Conservation (phyloP, 2,329 filamentous ascomycete genomes). For the Beauveria australis region DNA sequence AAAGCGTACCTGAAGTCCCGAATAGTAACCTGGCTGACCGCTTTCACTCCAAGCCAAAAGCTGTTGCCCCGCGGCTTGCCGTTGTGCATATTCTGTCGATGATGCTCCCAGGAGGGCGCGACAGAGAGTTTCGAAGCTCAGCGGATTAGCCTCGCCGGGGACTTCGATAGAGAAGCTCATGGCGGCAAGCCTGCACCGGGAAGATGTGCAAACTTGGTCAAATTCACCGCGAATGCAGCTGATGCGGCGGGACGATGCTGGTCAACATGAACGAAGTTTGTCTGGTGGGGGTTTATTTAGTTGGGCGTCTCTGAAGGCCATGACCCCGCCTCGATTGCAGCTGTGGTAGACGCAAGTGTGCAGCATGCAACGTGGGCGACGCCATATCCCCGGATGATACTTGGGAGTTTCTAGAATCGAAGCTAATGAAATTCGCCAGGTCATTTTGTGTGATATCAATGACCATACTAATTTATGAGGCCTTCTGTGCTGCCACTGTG, state of each 20-base stretch:
- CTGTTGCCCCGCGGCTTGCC: constrained; percentile 62
- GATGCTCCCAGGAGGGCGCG: constrained; percentile 56
- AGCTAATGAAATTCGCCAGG: neutral
- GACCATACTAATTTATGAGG: neutral
- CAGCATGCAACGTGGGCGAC: neutral
- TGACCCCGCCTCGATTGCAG: neutral
- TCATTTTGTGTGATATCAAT: neutral
- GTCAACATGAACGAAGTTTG: constrained; percentile 8
- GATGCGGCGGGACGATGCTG: neutral
- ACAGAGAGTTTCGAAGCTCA: constrained; percentile 56
- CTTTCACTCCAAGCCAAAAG: constrained; percentile 60
- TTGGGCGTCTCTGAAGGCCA: neutral
- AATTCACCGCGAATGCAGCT: neutral
- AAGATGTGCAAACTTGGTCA: neutral
- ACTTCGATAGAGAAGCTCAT: constrained; percentile 73
- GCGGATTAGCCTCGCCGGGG: constrained; percentile 69
- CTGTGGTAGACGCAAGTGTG: too few relatives aligned
- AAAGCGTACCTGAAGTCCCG: constrained; percentile 53
- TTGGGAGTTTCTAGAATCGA: too few relatives aligned
- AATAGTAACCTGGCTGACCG: constrained; percentile 53
- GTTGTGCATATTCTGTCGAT: constrained; percentile 52
- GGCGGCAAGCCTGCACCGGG: constrained; percentile 13
- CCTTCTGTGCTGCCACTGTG: neutral
- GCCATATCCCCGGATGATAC: too few relatives aligned
- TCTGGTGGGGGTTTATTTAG: constrained; percentile 7